phyloP scores from a whole-genome alignment of 164 flowering plant genomes.

The Macadamia tetraphylla region DNA sequence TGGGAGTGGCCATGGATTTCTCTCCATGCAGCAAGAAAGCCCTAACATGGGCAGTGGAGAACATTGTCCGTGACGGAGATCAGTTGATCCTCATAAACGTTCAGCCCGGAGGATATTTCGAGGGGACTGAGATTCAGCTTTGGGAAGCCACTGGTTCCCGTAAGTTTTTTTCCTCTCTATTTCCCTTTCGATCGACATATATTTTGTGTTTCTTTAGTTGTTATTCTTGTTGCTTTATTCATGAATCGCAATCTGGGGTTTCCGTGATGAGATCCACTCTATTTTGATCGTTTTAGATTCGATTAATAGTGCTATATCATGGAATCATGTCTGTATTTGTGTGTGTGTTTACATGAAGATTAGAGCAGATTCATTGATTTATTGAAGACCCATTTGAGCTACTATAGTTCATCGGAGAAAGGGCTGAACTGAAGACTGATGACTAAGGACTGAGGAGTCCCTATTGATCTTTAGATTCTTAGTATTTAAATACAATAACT shows the following conservation, averaged over 20 bases:
- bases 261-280: background rate
- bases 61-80: constrained; percentile 60
- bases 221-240: background rate
- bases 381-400: too few species aligned
- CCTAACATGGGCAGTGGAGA: constrained; percentile 71
- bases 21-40: constrained; percentile 76
- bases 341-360: too few species aligned
- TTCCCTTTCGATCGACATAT: background rate
- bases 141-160: constrained; percentile 94
- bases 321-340: too few species aligned
- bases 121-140: constrained; percentile 78
- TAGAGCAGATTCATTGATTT: too few species aligned
- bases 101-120: constrained; percentile 44
- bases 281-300: too few species aligned
- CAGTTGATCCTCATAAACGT: constrained; percentile 63
- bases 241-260: background rate
- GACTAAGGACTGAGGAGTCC: too few species aligned
- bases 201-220: background rate
- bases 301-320: too few species aligned
- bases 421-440: too few species aligned
- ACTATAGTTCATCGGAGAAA: too few species aligned
- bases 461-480: too few species aligned
- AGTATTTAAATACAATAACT: too few species aligned
- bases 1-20: constrained; percentile 91
- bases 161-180: constrained; percentile 24